Evolutionary conservation across 2,329 filamentous ascomycete species (phyloP), one percentile per base, ranked within the genome.

Genomic region (Didymella glomerata): DNA sequence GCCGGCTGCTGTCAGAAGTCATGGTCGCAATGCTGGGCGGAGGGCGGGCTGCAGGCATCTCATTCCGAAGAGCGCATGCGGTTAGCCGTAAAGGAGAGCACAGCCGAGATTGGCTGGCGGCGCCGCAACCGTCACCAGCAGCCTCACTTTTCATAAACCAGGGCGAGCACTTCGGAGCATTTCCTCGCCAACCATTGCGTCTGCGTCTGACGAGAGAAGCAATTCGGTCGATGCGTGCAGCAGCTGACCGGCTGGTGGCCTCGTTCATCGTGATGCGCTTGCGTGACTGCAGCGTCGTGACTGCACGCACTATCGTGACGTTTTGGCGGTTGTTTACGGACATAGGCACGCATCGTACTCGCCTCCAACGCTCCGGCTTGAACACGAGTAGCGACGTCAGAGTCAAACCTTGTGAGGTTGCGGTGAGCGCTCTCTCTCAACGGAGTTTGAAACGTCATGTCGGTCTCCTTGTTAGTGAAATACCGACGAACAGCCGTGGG

Each of bases 61-160:
- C 60, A 59, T 62, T 64, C 63, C 66, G 54, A 60, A 47, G 62
- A 53, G 54, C 49, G 56, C 45, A 53, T 63, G 45, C 48, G 57
- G 62, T 58, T 61, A 61, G 57, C 49, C 22, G 53, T 25, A 45
- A 48, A 27, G 52, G 48, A 60, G 49, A 49, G 24, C 36, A 34
- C 48, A 57, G 32, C 52, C 62, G 58, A 63, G 63, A 71, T 71
- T 71, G 67, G 68, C 64, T 60, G 60, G 64, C 47, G 62, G 56
- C 60, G 55, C 66, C 65, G 62, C 54, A 63, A 64, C 58, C 68
- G 64, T 67, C 69, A 64, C 50, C 62, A 70, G 40, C 45, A 59
- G 71, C 70, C 70, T 74, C 70, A 74, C 70, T 73, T 73, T 67
- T 52, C 32, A 40, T 58, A 68, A 66, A 62, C 57, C 67, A 72